Evolutionary conservation across 2,329 filamentous ascomycete genomes (phyloP).

Genomic region (Xenosphaeropsis pyriputrescens): DNA sequence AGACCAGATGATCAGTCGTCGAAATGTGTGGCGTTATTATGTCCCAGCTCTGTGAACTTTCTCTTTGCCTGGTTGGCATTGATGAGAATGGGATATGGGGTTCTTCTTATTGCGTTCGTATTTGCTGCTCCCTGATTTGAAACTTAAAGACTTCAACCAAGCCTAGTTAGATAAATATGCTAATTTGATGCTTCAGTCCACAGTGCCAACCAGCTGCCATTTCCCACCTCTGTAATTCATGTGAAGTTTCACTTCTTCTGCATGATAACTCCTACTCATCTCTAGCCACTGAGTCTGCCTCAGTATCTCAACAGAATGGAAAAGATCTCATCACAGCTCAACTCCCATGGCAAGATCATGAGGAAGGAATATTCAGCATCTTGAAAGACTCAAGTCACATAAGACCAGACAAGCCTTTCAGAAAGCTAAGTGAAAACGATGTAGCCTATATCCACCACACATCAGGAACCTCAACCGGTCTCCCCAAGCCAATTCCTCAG

Average conservation of each 20-base stretch:
- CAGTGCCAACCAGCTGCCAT: slow-evolving; percentile 30
- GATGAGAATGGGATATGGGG: slow-evolving; percentile 36
- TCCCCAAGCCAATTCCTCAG: slow-evolving; percentile 48
- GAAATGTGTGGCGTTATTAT: slow-evolving; percentile 33
- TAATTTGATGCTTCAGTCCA: slow-evolving; percentile 20
- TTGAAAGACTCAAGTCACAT: too few relatives aligned
- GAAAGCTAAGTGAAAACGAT: slow-evolving; percentile 12
- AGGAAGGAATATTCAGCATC: too few relatives aligned
- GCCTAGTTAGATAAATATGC: background rate
- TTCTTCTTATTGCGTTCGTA: slow-evolving; percentile 38
- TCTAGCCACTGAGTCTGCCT: too few relatives aligned
- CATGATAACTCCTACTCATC: slow-evolving; percentile 18
- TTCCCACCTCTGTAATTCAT: slow-evolving; percentile 32
- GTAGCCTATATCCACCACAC: slow-evolving; percentile 47
- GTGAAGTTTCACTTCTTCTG: slow-evolving; percentile 28
- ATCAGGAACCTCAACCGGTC: slow-evolving; percentile 47
- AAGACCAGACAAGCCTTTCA: background rate
- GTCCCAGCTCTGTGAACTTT: slow-evolving; percentile 39
- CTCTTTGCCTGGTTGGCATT: slow-evolving; percentile 44
- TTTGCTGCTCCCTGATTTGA: too few relatives aligned
- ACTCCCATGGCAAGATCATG: too few relatives aligned
- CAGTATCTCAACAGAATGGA: too few relatives aligned
- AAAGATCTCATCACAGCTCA: too few relatives aligned
- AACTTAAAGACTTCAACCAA: too few relatives aligned
- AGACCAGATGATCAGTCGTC: background rate